These are phyloP conservation scores for Lepiota subincarnata DNA, from an alignment of 768 basidiomycete species.

Conservation along the genomic window DNA sequence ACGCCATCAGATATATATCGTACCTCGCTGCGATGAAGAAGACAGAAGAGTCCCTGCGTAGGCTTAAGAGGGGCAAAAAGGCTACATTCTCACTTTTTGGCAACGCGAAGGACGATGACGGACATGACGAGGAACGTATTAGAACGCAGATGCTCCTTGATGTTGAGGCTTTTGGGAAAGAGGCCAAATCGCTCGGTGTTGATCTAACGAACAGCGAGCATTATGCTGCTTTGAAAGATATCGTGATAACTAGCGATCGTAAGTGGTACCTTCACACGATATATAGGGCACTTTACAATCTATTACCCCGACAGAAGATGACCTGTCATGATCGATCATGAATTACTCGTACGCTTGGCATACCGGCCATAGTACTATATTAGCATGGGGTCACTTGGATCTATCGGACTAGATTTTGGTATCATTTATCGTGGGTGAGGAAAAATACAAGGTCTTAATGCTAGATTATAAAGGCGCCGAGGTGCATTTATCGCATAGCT, in stretches of 20 bases:
- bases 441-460: no score
- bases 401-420: no score
- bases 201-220: constrained; percentile 47
- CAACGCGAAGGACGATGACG: constrained; percentile 55
- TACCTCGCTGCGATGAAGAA: constrained; percentile 85
- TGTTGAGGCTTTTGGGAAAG: constrained; percentile 77
- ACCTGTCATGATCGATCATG: no score
- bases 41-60: constrained; percentile 83
- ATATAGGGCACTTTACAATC: background rate
- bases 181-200: constrained; percentile 68
- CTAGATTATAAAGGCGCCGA: no score
- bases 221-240: constrained; percentile 53
- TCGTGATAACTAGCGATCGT: constrained; percentile 49
- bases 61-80: constrained; percentile 86
- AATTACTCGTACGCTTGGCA: no score
- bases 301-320: background rate
- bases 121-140: constrained; percentile 84
- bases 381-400: no score
- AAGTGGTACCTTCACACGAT: constrained; percentile 14
- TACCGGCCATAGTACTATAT: no score
- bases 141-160: constrained; percentile 80
- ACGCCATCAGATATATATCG: constrained; percentile 59
- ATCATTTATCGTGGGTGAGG: no score
- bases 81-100: constrained; percentile 78
- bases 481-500: no score